These are phyloP conservation scores for Curvularia eragrostidis DNA, from an alignment of 2,329 filamentous ascomycete species.

Conservation along the genomic window DNA sequence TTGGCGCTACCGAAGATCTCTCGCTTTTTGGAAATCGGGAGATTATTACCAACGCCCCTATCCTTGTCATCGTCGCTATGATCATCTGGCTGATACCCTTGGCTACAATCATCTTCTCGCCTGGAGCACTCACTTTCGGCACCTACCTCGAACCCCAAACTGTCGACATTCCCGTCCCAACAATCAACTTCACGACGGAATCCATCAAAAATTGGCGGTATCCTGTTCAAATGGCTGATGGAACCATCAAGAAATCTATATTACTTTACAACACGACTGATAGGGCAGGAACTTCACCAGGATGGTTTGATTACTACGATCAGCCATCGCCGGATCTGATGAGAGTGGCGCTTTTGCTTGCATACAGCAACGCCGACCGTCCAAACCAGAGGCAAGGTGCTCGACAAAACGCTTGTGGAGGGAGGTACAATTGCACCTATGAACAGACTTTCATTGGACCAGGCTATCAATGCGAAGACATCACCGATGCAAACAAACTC, in stretches of 20 bases:
- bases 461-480: conserved; percentile 42
- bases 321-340: conserved; percentile 41
- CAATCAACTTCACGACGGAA: conserved; percentile 42
- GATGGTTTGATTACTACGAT: conserved; percentile 48
- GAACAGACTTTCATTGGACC: conserved; percentile 40
- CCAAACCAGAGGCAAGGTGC: conserved; percentile 37
- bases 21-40: conserved; percentile 46
- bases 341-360: conserved; percentile 40
- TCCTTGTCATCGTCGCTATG: conserved; percentile 36
- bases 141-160: conserved; percentile 30
- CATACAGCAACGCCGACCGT: conserved; percentile 40
- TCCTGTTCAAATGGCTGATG: conserved; percentile 34
- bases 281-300: conserved; percentile 16
- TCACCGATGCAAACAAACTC: conserved; percentile 35
- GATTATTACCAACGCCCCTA: conserved; percentile 36
- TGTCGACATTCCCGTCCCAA: conserved; percentile 28
- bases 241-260: conserved; percentile 35
- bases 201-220: conserved; percentile 41
- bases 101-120: conserved; percentile 49
- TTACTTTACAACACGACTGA: conserved; percentile 49
- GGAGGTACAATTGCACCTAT: conserved; percentile 46
- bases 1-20: conserved; percentile 45
- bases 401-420: conserved; percentile 47
- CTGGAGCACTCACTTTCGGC: conserved; percentile 48
- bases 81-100: conserved; percentile 47